Evolutionary conservation across 176 grass and related monocot species (phyloP).

Genomic region (Echinochloa phyllopogon): DNA sequence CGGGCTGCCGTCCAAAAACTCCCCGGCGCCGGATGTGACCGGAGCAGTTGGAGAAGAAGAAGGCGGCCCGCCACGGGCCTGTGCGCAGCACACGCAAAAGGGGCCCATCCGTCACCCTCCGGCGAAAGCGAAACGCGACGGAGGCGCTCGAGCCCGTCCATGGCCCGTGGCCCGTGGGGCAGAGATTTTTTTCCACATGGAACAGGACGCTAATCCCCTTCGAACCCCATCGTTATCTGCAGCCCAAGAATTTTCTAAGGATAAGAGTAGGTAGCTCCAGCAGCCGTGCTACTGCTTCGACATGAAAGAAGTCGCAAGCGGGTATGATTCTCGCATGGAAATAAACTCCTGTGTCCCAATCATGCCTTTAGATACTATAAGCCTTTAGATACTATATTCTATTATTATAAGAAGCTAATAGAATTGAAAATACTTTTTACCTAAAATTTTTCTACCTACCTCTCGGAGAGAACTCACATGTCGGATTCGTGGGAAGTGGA

Average conservation of each 20-base stretch:
- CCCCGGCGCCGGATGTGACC: conserved; percentile 33
- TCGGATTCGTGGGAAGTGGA: too few species aligned
- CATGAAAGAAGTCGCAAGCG: too few species aligned
- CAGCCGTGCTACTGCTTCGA: too few species aligned
- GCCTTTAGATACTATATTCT: neutral
- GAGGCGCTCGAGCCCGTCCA: neutral
- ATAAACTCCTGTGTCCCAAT: too few species aligned
- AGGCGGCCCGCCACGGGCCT: neutral
- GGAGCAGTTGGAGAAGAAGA: conserved; percentile 44
- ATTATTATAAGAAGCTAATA: too few species aligned
- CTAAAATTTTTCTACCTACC: too few species aligned
- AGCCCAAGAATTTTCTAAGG: neutral
- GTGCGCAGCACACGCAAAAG: conserved; percentile 59
- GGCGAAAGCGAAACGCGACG: neutral
- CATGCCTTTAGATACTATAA: neutral
- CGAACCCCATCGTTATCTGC: neutral
- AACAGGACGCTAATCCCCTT: neutral
- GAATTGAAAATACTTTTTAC: too few species aligned
- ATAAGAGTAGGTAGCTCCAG: too few species aligned
- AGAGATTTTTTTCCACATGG: neutral
- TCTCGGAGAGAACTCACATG: too few species aligned
- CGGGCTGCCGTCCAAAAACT: neutral
- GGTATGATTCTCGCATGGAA: too few species aligned
- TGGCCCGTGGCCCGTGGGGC: too few species aligned
- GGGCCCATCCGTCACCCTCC: conserved; percentile 14